Base-by-base conservation (phyloP, 2,329 filamentous ascomycete genomes). In the Tolypocladium pustulatum region DNA sequence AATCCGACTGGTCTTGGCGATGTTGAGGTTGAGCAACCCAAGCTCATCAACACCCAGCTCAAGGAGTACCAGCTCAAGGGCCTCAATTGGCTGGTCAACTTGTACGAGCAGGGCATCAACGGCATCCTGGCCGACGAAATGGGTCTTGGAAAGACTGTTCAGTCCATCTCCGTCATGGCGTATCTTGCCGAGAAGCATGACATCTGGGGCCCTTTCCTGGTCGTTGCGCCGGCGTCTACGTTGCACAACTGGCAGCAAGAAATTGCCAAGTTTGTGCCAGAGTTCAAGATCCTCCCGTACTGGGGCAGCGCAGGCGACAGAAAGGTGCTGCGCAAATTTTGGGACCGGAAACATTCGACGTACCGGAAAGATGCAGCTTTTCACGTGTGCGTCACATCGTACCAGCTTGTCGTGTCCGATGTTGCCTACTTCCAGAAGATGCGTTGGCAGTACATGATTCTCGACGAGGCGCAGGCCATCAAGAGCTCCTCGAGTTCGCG, bases 231-330 rank as follows among this genome's bases (percentile, higher is more conserved):
- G 0, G 91, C 94, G 0, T 97, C 92, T 0, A 99, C 94, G 1
- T 78, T 99, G 60, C 93, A 99, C 85, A 99, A 99, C 71, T 99
- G 94, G 94, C 92, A 99, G 73, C 94, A 99, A 72, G 94, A 99
- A 78, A 96, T 99, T 64, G 84, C 90, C 61, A 92, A 85, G 71
- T 99, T 99, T 71, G 92, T 99, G 2, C 94, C 94, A 0, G 85
- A 90, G 59, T 86, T 99, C 72, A 97, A 97, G 75, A 91, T 96
- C 36, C 78, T 99, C 40, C 94, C 94, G 2, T 99, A 99, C 78
- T 99, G 94, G 94, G 94, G 94, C 65, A 94, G 87, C 59, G 92
- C 91, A 15, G 90, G 88, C 61, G 94, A 99, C 70, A 87, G 94
- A 67, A 99, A 99, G 74, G 89, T 97, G 55, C 81, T 99, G 59